Evolutionary conservation across 1,139 yeast species (phyloP).

Genomic region (Saccharomyces hybrid): DNA sequence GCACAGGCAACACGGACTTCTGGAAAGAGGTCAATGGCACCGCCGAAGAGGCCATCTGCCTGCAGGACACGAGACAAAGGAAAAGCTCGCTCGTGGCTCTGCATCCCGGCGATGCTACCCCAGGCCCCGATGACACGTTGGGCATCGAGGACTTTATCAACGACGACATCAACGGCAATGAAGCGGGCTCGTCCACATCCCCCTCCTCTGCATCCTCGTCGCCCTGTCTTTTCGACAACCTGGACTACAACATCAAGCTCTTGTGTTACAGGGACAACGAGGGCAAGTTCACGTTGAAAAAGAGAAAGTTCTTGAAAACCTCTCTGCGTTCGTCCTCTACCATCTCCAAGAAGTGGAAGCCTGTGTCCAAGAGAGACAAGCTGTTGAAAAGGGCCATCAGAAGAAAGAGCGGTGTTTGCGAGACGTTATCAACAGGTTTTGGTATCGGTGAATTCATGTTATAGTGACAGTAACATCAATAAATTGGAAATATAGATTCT

Average conservation of each 20-base stretch:
- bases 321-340: slow-evolving; percentile 4
- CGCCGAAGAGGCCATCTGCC: slow-evolving; percentile 16
- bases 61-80: slow-evolving; percentile 5
- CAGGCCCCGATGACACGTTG: slow-evolving; percentile 5
- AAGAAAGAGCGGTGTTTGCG: slow-evolving; percentile 29
- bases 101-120: slow-evolving; percentile 1
- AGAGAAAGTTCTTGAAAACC: not conserved
- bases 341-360: slow-evolving; percentile 8
- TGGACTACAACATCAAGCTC: slow-evolving; percentile 3
- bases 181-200: not conserved
- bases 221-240: not conserved
- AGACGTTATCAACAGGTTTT: slow-evolving; percentile 30
- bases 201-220: not conserved
- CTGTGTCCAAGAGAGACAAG: slow-evolving; percentile 13
- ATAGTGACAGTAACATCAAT: slow-evolving; percentile 7
- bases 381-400: slow-evolving; percentile 21
- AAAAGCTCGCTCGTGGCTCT: slow-evolving; percentile 2
- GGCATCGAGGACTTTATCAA: slow-evolving; percentile 12
- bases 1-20: slow-evolving; percentile 20
- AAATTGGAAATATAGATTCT: not conserved
- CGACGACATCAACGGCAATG: slow-evolving; percentile 5
- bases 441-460: slow-evolving; percentile 32
- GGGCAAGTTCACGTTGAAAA: slow-evolving; percentile 27
- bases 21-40: slow-evolving; percentile 28
- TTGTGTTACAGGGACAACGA: slow-evolving; percentile 27